Evolutionary conservation across 2,329 filamentous ascomycete genomes (phyloP).

Genomic region (Colletotrichum melonis): DNA sequence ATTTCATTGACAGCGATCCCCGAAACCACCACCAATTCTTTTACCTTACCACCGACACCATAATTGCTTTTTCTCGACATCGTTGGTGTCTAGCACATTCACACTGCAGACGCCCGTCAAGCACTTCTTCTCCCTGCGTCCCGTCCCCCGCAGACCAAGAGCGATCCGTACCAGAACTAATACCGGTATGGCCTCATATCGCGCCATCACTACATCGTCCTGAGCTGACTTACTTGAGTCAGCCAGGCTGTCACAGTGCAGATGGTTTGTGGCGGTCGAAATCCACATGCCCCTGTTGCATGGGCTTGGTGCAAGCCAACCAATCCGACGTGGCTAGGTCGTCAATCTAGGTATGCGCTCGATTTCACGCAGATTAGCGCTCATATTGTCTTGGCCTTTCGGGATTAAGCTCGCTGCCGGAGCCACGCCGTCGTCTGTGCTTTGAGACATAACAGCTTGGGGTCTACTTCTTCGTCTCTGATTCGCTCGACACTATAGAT

Average conservation of each 20-base stretch:
- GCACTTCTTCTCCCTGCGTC: conserved; percentile 26
- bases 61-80: neutral
- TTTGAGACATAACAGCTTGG: conserved; percentile 18
- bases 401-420: conserved; percentile 15
- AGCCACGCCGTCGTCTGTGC: conserved; percentile 30
- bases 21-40: neutral
- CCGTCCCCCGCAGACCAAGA: conserved; percentile 18
- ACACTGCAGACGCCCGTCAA: conserved; percentile 9
- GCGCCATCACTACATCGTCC: conserved; percentile 9
- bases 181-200: conserved; percentile 16
- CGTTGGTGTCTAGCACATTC: conserved; percentile 6
- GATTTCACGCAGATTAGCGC: conserved; percentile 19
- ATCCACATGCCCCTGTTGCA: conserved; percentile 12
- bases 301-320: conserved; percentile 17
- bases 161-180: neutral
- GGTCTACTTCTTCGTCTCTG: neutral
- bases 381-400: neutral
- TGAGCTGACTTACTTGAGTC: conserved; percentile 12
- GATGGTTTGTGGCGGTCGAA: conserved; percentile 11
- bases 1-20: conserved; percentile 25
- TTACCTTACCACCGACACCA: neutral
- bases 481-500: conserved; percentile 1
- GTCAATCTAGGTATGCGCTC: conserved; percentile 24
- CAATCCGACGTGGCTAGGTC: conserved; percentile 14
- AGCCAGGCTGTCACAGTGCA: neutral